Base-by-base conservation (phyloP, 305 asterid genomes). In the Withania somnifera region DNA sequence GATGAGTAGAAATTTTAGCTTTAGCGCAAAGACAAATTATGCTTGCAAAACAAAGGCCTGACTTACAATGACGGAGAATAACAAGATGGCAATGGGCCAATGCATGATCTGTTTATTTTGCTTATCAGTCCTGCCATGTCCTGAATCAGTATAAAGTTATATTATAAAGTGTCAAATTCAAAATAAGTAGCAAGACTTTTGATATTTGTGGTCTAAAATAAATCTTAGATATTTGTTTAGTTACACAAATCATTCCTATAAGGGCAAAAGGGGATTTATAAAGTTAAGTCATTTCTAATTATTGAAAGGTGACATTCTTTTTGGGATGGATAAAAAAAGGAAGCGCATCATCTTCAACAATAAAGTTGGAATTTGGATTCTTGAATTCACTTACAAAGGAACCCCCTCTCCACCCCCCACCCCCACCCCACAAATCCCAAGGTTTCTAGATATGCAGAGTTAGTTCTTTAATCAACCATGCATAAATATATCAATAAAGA, bases 101-200 rank as follows among this genome's bases (percentile, higher is more conserved):
- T 96, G 32, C 97, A 96, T 58, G 99, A 94, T 83, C 99, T 88
- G 81, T 96, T 94, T 75, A 96, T 92, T 91, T 96, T 96, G 90
- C 99, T 96, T 85, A 96, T 94, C 66, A 96, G 80, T 84, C 99
- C 98, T 15, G 98, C 99, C 99, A 96, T 96, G 89, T 96, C 98
- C 99, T 96, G 89, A 77, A 90, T 88, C 81, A 88, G 26, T 67
- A 85, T 13, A 0, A 0, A 45, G 45, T 47, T n/a, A n/a, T n/a
- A 88, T 30, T 67, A 85, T 13, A 0, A 0, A 45, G 45, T 47
- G 80, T 75, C 47, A 50, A 50, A 75, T 28, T 75, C 47, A 50
- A 63, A 50, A 26, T 4, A 51, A 75, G 63, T 51, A 17, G 6
- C 61, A 51, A 75, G n/a, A n/a, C n/a, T n/a, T n/a, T n/a, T n/a